Evolutionary conservation across 139 green algal genomes (phyloP).

Genomic region (Deuterostichococcus epilithicus): DNA sequence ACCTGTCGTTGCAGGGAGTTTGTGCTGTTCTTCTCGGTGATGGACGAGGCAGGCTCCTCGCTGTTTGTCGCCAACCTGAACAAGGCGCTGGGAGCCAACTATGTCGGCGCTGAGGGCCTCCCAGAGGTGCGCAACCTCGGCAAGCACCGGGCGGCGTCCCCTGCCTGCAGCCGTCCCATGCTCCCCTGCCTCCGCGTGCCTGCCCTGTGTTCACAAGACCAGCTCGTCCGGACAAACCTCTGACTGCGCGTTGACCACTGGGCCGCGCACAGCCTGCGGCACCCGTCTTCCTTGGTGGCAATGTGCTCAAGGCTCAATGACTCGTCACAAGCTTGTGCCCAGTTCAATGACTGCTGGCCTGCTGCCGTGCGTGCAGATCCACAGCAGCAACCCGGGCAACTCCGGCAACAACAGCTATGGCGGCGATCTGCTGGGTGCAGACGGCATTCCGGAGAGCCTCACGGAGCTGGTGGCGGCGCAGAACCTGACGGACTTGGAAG

Average conservation of each 20-base stretch:
- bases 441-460: background rate
- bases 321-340: no score
- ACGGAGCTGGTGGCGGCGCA: background rate
- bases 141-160: no score
- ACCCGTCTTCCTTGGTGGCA: no score
- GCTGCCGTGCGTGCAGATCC: background rate
- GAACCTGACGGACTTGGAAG: background rate
- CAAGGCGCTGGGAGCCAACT: background rate
- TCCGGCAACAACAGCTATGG: background rate
- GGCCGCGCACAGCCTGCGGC: no score
- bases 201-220: no score
- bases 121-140: background rate
- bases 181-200: no score
- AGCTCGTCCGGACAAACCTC: no score
- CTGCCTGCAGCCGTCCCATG: no score
- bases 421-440: background rate
- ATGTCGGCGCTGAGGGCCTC: background rate
- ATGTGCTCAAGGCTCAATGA: no score
- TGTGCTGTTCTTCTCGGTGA: constrained; percentile 26
- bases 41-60: constrained; percentile 24
- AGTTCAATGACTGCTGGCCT: background rate
- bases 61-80: constrained; percentile 36
- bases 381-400: background rate
- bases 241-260: no score
- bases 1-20: constrained; percentile 27